Base-by-base conservation (phyloP, 257 asterid species). In the Primulina tabacum region DNA sequence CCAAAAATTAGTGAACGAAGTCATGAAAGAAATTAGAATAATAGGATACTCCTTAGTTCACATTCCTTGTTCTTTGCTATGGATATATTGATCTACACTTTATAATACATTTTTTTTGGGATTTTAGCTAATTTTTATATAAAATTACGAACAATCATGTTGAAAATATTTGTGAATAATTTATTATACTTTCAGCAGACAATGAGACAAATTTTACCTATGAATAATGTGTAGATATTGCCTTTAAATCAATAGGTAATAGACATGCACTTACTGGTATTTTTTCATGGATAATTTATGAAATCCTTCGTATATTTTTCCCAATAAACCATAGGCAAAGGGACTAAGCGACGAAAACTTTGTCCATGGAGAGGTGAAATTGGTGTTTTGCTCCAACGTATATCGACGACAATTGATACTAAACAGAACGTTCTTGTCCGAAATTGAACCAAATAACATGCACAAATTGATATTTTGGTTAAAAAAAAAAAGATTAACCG, bases 181-280 rank as follows among this genome's bases (percentile, higher is more conserved):
- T 94, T 94, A 89, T 84, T 94, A 88, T 94, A 94, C 95, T n/a
- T n/a, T n/a, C 97, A 89, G 92, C 82, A 50, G 56, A 14, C 80
- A 71, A 78, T 43, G 57, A 47, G 43, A 71, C 63, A 65, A 74
- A 65, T 53, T 58, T 53, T 60, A 52, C 70, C 75, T 79, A 43
- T 76, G 61, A 68, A 29, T 10, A 62, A 10, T 40, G 66, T 17
- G 43, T 52, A 35, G 65, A 68, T 34, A 64, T 16, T 37, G 6
- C 37, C 59, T 68, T n/a, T 10, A 55, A 68, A 62, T 73, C 38
- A 32, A 57, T 56, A 58, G 24, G 62, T 65, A 52, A 60, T 58
- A 65, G 29, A 68, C 58, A 58, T 53, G 72, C 69, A 47, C 57
- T 26, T 50, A 68, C 34, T 16, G 71, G 37, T 35, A 64, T 60